These are phyloP conservation scores for Aspergillus sclerotialis DNA, from an alignment of 2,329 filamentous ascomycete species.

Conservation along the genomic window DNA sequence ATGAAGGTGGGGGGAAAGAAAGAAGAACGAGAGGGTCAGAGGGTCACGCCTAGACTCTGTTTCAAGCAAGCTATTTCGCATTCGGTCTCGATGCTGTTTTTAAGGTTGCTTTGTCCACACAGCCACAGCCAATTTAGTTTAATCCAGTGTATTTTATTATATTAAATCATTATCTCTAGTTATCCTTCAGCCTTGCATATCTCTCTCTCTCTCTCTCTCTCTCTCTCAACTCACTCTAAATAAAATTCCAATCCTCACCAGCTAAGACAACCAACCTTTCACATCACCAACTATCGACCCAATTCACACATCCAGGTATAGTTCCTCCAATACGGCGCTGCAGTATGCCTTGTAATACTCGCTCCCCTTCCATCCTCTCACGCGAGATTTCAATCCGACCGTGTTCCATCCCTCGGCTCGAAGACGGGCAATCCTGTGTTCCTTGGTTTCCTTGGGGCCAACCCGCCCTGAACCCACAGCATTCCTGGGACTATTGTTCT, in stretches of 20 bases:
- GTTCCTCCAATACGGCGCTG: conserved; percentile 28
- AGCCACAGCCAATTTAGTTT: conserved; percentile 2
- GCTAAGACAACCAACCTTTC: too few relatives aligned
- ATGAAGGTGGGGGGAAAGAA: neutral
- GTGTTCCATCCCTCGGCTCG: conserved; percentile 30
- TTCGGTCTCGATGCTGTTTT: too few relatives aligned
- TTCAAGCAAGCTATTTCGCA: too few relatives aligned
- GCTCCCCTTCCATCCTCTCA: conserved; percentile 30
- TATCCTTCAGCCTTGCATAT: too few relatives aligned
- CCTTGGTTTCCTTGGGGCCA: conserved; percentile 23
- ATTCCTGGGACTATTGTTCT: conserved; percentile 4
- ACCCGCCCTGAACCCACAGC: neutral
- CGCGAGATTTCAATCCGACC: conserved; percentile 26
- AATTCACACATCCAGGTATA: conserved; percentile 18
- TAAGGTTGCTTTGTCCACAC: too few relatives aligned
- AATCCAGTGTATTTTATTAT: neutral
- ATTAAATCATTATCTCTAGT: too few relatives aligned
- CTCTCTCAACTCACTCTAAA: neutral
- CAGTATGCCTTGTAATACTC: conserved; percentile 33
- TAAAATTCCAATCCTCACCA: too few relatives aligned
- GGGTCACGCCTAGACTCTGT: too few relatives aligned
- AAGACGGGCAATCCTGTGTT: conserved; percentile 27
- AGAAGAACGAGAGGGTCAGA: neutral
- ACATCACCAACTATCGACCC: neutral
- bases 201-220: too few relatives aligned